These are phyloP conservation scores for Fusarium aywerte DNA, from an alignment of 2,329 filamentous ascomycete species.

Conservation along the genomic window DNA sequence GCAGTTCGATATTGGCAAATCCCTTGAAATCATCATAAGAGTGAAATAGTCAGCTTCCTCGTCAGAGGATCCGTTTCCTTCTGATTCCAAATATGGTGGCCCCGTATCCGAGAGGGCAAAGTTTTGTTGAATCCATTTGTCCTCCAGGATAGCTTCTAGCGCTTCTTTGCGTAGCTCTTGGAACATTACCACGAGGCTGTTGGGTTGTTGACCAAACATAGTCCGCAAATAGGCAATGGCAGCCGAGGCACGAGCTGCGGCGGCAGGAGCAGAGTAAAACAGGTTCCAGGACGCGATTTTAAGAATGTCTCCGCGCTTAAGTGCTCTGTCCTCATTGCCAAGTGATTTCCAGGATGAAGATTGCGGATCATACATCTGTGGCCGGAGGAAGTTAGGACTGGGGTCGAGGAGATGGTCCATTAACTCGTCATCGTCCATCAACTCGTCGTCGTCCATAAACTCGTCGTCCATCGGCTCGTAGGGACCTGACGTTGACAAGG, in stretches of 20 bases:
- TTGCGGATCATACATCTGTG: neutral
- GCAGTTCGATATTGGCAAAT: neutral
- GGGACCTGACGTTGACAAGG: too few relatives aligned
- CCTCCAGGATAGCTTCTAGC: neutral
- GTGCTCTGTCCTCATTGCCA: neutral
- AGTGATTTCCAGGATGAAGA: neutral
- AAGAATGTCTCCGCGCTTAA: neutral
- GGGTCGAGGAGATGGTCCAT: too few relatives aligned
- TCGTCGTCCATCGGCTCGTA: too few relatives aligned
- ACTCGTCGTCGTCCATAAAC: too few relatives aligned
- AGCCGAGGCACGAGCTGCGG: neutral
- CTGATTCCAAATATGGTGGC: neutral
- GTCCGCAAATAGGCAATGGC: neutral
- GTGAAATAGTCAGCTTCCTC: neutral
- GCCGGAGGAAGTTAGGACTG: neutral
- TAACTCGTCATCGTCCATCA: too few relatives aligned
- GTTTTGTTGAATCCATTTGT: neutral
- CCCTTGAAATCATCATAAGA: neutral
- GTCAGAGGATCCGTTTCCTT: neutral
- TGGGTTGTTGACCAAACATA: neutral
- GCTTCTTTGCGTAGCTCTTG: neutral
- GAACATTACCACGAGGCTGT: neutral
- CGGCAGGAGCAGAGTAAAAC: neutral
- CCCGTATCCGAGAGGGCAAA: neutral
- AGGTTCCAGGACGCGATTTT: neutral